These are phyloP conservation scores for Beauveria pseudobassiana DNA, from an alignment of 2,329 filamentous ascomycete genomes.

Conservation along the genomic window DNA sequence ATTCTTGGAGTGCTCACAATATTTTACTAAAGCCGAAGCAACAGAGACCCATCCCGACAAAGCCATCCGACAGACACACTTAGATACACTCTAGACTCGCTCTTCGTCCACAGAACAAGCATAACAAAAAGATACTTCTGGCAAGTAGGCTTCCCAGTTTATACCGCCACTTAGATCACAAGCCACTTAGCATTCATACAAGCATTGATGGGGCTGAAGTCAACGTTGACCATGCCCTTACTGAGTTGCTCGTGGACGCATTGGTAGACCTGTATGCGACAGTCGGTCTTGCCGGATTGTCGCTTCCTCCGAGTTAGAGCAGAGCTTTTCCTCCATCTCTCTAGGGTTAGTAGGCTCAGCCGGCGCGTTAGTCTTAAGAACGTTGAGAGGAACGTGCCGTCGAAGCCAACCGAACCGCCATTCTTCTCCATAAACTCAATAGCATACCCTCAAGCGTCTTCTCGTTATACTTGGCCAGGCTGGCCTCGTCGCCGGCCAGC, in stretches of 20 bases:
- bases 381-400: background rate
- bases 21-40: no score
- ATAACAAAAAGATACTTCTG: no score
- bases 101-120: no score
- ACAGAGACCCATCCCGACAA: no score
- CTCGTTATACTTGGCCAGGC: background rate
- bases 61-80: no score
- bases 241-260: background rate
- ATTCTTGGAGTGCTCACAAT: no score
- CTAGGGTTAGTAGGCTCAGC: background rate
- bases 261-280: background rate
- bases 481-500: background rate
- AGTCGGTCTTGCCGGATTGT: background rate
- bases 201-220: background rate
- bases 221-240: background rate
- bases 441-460: background rate
- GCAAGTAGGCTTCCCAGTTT: no score
- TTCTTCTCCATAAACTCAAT: constrained; percentile 3
- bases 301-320: background rate
- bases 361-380: background rate
- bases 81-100: no score
- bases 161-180: background rate
- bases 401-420: background rate
- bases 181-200: background rate
- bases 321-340: background rate